Evolutionary conservation across 768 basidiomycete genomes (phyloP), one percentile per base, ranked within the genome.

Genomic region (Pleurotus citrinopileatus): DNA sequence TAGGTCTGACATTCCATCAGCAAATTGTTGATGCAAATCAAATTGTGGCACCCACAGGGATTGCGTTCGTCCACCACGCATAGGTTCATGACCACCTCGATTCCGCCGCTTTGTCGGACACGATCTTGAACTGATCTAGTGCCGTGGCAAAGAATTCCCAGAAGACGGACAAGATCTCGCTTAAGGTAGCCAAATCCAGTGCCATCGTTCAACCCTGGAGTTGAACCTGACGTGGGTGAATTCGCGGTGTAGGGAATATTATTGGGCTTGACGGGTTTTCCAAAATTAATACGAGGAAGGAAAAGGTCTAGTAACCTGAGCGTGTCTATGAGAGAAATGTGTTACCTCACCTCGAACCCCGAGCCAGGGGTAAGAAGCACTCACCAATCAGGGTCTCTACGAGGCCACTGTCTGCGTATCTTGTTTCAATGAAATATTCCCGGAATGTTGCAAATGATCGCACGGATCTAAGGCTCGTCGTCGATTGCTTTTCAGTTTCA

Each of bases 41-140:
- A 51, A 38, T 62, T 46, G 28, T 19, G 47, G 54, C 44, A 83
- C 94, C 70, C 67, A 96, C 94, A 94, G 34, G 94, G 94, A 69
- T 95, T 97, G 54, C 87, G 73, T 61, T 94, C 94, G 65, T 98
- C 94, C 23, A 93, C 74, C 15, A 91, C 90, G 67, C 93, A 95
- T 70, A 94, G 75, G 63, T 88, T 89, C 82, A 97, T 84, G 15
- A 96, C 78, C 42, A 92, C 80, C 48, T 85, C 78, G 55, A 97
- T 83, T 42, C 94, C 94, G 20, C 82, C 87, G 58, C 78, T 82
- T 29, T 68, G 68, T 45, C 94, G 79, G 36, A 86, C 77, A 7
- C 83, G 79, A 67, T 96, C 89, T 64, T 95, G 94, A 37, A 86
- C 83, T 26, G 69, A 73, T 63, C 69, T 83, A 59, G 78, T 75